phyloP scores from a whole-genome alignment of 441 rosid genomes.

The Syzygium syzygioides region DNA sequence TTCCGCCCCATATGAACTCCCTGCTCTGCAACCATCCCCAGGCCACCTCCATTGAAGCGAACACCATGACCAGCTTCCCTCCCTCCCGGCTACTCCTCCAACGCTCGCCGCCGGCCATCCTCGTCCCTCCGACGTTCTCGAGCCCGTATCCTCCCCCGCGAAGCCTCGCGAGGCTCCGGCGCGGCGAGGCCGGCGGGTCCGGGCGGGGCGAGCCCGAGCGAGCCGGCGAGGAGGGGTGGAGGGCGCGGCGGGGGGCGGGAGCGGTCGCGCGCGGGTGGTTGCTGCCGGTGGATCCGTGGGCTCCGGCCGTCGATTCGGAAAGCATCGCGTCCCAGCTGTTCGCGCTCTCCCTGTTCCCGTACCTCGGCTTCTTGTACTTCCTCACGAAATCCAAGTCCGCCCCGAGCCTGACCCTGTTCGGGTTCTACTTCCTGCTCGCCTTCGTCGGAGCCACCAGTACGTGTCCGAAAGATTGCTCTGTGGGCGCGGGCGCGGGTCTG shows the following conservation, averaged over 20 bases:
- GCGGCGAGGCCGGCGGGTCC: conserved; percentile 1
- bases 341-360: conserved; percentile 70
- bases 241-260: conserved; percentile 16
- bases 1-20: neutral
- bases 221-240: neutral
- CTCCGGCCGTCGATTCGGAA: conserved; percentile 65
- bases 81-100: neutral
- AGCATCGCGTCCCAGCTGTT: conserved; percentile 83
- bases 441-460: conserved; percentile 88
- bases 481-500: no score
- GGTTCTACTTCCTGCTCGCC: conserved; percentile 89
- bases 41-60: neutral
- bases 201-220: neutral
- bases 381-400: conserved; percentile 78
- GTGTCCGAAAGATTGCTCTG: conserved; percentile 8
- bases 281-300: conserved; percentile 84
- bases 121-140: conserved; percentile 1
- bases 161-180: conserved; percentile 2
- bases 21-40: neutral
- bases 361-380: conserved; percentile 77
- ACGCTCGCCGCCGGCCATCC: neutral
- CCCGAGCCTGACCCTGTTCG: conserved; percentile 80
- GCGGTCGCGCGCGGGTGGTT: conserved; percentile 36
- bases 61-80: neutral
- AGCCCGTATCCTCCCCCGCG: conserved; percentile 14